phyloP scores from a whole-genome alignment of 2,329 filamentous ascomycete species.

The Stagonosporopsis vannaccii region DNA sequence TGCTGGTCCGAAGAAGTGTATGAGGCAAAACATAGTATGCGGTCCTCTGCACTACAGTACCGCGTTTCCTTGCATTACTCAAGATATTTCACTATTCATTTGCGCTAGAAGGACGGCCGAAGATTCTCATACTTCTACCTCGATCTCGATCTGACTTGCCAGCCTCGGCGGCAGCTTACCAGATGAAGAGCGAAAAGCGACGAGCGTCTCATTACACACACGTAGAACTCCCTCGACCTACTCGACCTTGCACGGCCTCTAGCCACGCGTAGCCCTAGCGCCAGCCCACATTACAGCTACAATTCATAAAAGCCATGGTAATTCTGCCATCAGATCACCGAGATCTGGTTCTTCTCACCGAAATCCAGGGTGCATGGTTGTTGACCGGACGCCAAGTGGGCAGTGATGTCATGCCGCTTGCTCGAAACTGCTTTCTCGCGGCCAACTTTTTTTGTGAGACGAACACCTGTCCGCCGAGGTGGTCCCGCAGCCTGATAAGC shows the following conservation, averaged over 20 bases:
- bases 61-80: too few relatives aligned
- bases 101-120: too few relatives aligned
- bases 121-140: not conserved
- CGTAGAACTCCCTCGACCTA: too few relatives aligned
- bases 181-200: not conserved
- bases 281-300: not conserved
- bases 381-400: conserved; percentile 8
- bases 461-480: not conserved
- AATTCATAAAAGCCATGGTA: not conserved
- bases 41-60: too few relatives aligned
- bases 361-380: not conserved
- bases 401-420: conserved; percentile 9
- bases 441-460: conserved; percentile 15
- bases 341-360: not conserved
- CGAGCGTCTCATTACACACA: too few relatives aligned
- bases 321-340: not conserved
- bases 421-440: not conserved
- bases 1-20: too few relatives aligned
- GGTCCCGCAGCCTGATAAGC: not conserved
- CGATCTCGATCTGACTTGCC: not conserved
- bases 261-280: not conserved
- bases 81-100: too few relatives aligned
- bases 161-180: not conserved
- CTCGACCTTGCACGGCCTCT: not conserved
- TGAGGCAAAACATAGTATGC: too few relatives aligned